phyloP scores from a whole-genome alignment of 495 filamentous ascomycete species.

The Trypethelium eluteriae region DNA sequence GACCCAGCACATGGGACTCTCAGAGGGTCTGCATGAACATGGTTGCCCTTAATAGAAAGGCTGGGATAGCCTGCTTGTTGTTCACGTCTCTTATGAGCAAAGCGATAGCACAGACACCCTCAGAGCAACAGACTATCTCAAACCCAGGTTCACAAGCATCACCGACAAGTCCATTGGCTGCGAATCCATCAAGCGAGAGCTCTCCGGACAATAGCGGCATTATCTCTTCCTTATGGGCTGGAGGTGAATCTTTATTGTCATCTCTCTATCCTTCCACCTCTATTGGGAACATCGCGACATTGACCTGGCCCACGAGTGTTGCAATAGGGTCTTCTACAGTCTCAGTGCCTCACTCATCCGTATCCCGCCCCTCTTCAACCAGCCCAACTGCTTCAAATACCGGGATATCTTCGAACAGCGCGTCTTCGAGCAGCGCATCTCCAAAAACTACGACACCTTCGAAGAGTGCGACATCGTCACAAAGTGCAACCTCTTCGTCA shows the following conservation, averaged over 20 bases:
- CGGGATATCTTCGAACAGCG: neutral
- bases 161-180: neutral
- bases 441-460: neutral
- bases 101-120: neutral
- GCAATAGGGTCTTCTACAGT: constrained; percentile 15
- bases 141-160: neutral
- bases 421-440: neutral
- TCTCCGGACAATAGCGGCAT: neutral
- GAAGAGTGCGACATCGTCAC: neutral
- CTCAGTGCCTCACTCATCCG: constrained; percentile 2
- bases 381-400: neutral
- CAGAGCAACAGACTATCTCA: neutral
- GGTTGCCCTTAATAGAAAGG: neutral
- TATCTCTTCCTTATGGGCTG: neutral
- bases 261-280: constrained; percentile 23
- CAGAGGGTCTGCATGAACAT: neutral
- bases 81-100: neutral
- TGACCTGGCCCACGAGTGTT: constrained; percentile 21
- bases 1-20: no score
- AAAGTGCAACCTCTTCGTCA: neutral
- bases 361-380: neutral
- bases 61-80: neutral
- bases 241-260: constrained; percentile 16
- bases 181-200: neutral
- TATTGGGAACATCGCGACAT: constrained; percentile 13